Base-by-base conservation (phyloP, 305 asterid species). In the Coffea humblotiana region DNA sequence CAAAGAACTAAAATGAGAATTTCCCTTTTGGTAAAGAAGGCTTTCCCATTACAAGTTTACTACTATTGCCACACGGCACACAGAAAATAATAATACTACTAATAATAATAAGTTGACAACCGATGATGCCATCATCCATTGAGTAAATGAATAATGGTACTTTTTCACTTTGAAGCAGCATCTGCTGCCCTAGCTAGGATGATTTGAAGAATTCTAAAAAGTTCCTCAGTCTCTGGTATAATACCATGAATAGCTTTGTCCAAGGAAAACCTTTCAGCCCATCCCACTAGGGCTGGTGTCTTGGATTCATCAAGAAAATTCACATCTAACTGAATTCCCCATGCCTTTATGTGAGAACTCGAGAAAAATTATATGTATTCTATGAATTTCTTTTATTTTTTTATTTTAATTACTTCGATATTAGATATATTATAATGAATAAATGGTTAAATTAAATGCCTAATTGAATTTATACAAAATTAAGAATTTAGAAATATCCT, bases 141-240 rank as follows among this genome's bases (percentile, higher is more conserved):
- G 67, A 32, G 25, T 23, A 2, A n/a, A n/a, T 9, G 32, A 8
- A 61, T 23, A 23, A 23, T 23, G 29, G 66, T 12, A 29, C 32
- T n/a, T 8, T 61, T 61, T 76, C 79, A 76, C 72, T 76, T 63
- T 2, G 79, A 45, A 9, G 61, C 72, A 54, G 35, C 71, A 18
- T 71, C 74, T 3, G 66, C 66, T 0, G 65, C 73, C 65, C 16
- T 23, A 19, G 70, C 52, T 23, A 27, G 52, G 58, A 45, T 19
- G 71, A 48, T 61, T 19, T 12, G 71, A 35, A 16, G 18, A 45
- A 71, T 3, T 58, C 67, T 82, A 37, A 72, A 47, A 19, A 76
- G 82, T 72, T 80, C 77, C 61, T 86, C 83, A 63, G 79, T 12
- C 71, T 78, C 75, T 23, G 74, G 85, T 71, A 84, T 40, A 52